Base-by-base conservation (phyloP, 2,329 filamentous ascomycete species). In the Ophiostoma australiae region DNA sequence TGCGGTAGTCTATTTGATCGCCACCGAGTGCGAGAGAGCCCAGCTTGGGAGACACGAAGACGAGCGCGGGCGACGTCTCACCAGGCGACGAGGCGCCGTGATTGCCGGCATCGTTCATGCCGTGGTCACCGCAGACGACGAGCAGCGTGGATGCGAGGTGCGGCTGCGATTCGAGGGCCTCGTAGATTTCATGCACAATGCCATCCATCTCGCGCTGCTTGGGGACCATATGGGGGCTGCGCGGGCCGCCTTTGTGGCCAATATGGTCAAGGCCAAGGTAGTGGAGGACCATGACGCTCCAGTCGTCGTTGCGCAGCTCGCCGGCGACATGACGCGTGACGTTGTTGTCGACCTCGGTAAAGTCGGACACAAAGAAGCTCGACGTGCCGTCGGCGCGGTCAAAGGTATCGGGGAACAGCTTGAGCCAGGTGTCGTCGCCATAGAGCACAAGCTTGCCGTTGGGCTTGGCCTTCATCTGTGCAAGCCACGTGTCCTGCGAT, bases 61-160 rank as follows among this genome's bases (percentile, higher is more conserved):
- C 86, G 11, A 99, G 82, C 20, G 95, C 95, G 0, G 95, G 91
- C 0, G 94, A 97, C 1, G 95, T 98, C 82, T 99, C 95, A 63
- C 95, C 94, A 1, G 93, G 87, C 0, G 94, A 94, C 11, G 94
- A 97, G 55, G 94, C 95, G 39, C 95, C 95, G 78, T 99, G 95
- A 75, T 98, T 98, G 2, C 95, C 95, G 27, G 92, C 95, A 76
- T 98, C 94, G 76, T 98, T 99, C 95, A 99, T 99, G n/a, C 95
- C 95, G 78, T 99, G 95, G 76, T 99, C 96, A 71, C 95, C 95
- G 71, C 90, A 93, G 7, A 99, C 81, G 3, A 99, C 89, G 66
- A 99, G 85, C 1, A 99, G 82, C 0, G 94, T 93, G 4, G 91
- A 91, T 41, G 87, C 78, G 0, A 97, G 87, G 78, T 97, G 90